Base-by-base conservation (phyloP, 1,284 basidiomycete species). In the Ceratobasidium sp. region DNA sequence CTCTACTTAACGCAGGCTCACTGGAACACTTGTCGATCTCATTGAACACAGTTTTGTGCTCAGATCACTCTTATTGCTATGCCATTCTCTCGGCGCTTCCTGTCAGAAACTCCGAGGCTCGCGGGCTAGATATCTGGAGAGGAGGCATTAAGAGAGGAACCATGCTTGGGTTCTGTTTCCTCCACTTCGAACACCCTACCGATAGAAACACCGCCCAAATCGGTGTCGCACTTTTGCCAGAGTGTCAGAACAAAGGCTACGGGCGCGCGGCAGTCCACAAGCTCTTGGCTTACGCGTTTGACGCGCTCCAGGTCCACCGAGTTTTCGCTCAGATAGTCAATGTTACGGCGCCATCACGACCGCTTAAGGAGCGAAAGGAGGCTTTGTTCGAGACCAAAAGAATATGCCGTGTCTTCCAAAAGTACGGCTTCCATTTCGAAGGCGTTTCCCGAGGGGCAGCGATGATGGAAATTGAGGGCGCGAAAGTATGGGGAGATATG, bases 341-440 rank as follows among this genome's bases (percentile, higher is more conserved):
- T 33, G 50, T 50, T 13, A 28, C 57, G 28, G 23, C 57, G 23
- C 28, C 57, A 4, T 13, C 23, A n/a, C 28, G 52, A 23, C 9
- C 65, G 4, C 17, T 26, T 2, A 10, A 26, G n/a, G 28, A 50
- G 33, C 44, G 38, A 23, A 74, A 74, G 48, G 44, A 44, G 42
- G 26, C 42, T 15, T 17, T 62, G 44, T 48, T 64, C 48, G 46
- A 74, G 0, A 65, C 71, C 6, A 59, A 59, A 20, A 20, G n/a
- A 13, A 23, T 74, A 4, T 74, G 71, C 40, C 28, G 48, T 38
- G 54, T 64, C 1, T 74, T 74, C 48, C 57, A 74, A 26, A 23
- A 12, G 28, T 74, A 40, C 33, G 61, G 71, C 12, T 65, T 74
- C 26, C 28, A 42, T 13, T 74, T 74, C 38, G 71, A 74, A 38